Conservation (phyloP, 305 asterid genomes). For the Caryopteris hybrid region DNA sequence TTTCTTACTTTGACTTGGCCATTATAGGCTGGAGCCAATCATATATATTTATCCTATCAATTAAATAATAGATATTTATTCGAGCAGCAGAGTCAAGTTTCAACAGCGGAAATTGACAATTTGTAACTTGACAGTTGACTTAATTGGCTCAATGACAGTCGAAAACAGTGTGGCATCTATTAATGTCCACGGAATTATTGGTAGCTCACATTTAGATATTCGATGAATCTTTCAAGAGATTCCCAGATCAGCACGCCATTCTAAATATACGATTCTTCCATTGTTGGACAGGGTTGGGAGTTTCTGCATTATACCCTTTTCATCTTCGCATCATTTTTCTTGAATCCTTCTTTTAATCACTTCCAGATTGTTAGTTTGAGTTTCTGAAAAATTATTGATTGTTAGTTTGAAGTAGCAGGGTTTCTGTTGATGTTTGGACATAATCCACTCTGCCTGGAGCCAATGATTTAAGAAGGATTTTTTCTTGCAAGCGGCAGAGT, state of each 20-base stretch:
- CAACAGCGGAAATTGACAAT: not conserved
- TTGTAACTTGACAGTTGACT: not conserved
- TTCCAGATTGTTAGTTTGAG: not conserved
- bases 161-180: not conserved
- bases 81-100: not conserved
- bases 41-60: not conserved
- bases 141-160: not conserved
- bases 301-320: not conserved
- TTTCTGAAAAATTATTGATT: no score
- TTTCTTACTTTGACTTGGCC: no score
- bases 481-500: not conserved
- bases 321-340: not conserved
- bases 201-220: no score
- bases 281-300: not conserved
- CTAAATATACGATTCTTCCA: not conserved
- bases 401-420: no score
- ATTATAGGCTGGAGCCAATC: not conserved
- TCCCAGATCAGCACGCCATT: slow-evolving; percentile 12
- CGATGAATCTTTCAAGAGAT: slow-evolving; percentile 17
- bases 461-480: no score
- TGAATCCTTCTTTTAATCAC: not conserved
- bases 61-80: not conserved
- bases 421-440: no score
- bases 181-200: no score
- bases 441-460: no score